Base-by-base conservation (phyloP, 495 filamentous ascomycete genomes). In the Sabuloglossum arenarium region DNA sequence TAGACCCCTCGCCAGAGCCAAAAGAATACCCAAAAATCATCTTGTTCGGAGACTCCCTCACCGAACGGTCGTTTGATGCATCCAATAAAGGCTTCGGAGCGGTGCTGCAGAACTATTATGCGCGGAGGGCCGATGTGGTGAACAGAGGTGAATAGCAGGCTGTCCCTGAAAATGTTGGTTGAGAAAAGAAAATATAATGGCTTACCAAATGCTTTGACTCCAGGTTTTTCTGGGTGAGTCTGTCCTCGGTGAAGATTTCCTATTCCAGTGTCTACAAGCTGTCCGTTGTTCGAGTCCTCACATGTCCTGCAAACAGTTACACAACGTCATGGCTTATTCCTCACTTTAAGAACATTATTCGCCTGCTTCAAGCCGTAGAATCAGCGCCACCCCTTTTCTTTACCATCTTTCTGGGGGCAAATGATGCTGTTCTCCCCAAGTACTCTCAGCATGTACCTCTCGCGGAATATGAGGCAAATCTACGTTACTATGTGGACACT, bases 351-450 rank as follows among this genome's bases (percentile, higher is more conserved):
- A 43, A 37, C 6, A 34, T 54, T 8, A 39, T 54, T 19, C 47
- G 25, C 12, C 1, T 5, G 8, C 47, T 51, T n/a, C 1, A 51
- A n/a, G 47, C 3, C 1, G 47, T 6, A 21, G 24, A 52, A 31
- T 21, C 56, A 47, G 1, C 16, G 11, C 57, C 57, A 6, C 62
- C 63, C 6, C 61, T 65, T 28, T 57, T 67, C 30, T 54, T 67
- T 45, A 65, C 65, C 46, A 64, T 67, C 51, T 64, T 62, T 30
- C 27, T 67, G 9, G 65, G 65, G 11, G 65, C 63, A 6, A 67
- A 67, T 49, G 63, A 67, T 55, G 63, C 65, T 9, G 11, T 54
- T 34, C 42, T 62, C 24, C 57, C 58, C 0, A 12, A 23, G 10
- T 47, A 37, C 9, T 29, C 29, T 28, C 59, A 53, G 27, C 57